These are phyloP conservation scores for Suillus placidus DNA, from an alignment of 768 basidiomycete genomes.

Conservation along the genomic window DNA sequence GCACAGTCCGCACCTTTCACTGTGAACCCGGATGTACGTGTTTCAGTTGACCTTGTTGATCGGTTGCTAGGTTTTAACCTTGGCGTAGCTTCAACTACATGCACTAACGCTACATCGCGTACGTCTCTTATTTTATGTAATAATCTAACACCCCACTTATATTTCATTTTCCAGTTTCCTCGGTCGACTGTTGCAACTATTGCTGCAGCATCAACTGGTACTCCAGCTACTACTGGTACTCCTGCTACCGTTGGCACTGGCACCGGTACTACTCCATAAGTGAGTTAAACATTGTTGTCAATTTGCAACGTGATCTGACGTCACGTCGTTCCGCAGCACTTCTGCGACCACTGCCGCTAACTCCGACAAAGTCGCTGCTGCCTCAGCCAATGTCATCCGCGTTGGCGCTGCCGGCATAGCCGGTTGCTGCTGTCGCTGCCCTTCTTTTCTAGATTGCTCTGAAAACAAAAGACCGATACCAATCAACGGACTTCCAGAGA, in stretches of 20 bases:
- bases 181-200: conserved; percentile 19
- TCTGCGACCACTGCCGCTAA: conserved; percentile 26
- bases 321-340: conserved; percentile 10
- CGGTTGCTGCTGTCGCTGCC: conserved; percentile 40
- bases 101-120: conserved; percentile 34
- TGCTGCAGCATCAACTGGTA: conserved; percentile 8
- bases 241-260: conserved; percentile 5
- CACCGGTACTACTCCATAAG: conserved; percentile 12
- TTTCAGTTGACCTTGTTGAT: neutral
- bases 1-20: conserved; percentile 57
- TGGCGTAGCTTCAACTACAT: conserved; percentile 37
- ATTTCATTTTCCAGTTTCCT: conserved; percentile 22
- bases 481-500: conserved; percentile 19
- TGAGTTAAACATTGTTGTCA: conserved; percentile 14
- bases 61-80: conserved; percentile 15
- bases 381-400: conserved; percentile 45
- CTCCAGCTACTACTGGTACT: neutral
- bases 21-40: conserved; percentile 54
- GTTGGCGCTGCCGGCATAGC: conserved; percentile 45
- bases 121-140: conserved; percentile 21
- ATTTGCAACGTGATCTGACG: conserved; percentile 17
- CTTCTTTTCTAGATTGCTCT: conserved; percentile 38
- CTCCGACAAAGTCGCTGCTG: conserved; percentile 37
- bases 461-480: conserved; percentile 23
- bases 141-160: conserved; percentile 17